phyloP scores from a whole-genome alignment of 108 stramenopile species.

The Craspedostauros australis region DNA sequence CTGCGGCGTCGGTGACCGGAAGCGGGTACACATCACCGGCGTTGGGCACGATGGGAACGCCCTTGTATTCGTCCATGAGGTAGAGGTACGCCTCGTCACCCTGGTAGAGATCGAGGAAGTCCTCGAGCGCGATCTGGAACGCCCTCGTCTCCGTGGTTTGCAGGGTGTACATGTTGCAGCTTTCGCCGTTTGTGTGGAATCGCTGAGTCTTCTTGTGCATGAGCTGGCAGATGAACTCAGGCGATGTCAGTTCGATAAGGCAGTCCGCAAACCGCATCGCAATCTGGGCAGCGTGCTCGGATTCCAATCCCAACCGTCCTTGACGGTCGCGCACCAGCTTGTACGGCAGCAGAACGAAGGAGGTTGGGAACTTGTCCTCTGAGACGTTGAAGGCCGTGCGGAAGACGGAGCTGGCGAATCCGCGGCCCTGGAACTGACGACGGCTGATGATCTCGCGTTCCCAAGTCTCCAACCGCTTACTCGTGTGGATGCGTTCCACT shows the following conservation, averaged over 20 bases:
- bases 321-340: constrained; percentile 25
- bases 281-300: constrained; percentile 20
- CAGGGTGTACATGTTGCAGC: constrained; percentile 5
- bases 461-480: constrained; percentile 2
- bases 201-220: constrained; percentile 29
- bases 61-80: constrained; percentile 41
- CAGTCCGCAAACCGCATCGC: constrained; percentile 45
- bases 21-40: constrained; percentile 25
- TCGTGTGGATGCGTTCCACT: too few relatives aligned
- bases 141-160: constrained; percentile 2
- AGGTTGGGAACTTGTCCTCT: constrained; percentile 29
- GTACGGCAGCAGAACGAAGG: constrained; percentile 52
- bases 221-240: constrained; percentile 22
- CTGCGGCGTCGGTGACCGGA: constrained; percentile 18
- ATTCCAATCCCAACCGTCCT: constrained; percentile 31
- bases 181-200: constrained; percentile 5
- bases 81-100: constrained; percentile 33
- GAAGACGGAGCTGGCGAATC: constrained; percentile 25
- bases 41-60: constrained; percentile 30
- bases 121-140: background rate
- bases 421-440: constrained; percentile 14
- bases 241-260: constrained; percentile 33
- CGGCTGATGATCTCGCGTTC: constrained; percentile 9
- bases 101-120: constrained; percentile 24
- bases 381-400: constrained; percentile 36